These are phyloP conservation scores for Gossypium davidsonii DNA, from an alignment of 441 rosid species.

Conservation along the genomic window DNA sequence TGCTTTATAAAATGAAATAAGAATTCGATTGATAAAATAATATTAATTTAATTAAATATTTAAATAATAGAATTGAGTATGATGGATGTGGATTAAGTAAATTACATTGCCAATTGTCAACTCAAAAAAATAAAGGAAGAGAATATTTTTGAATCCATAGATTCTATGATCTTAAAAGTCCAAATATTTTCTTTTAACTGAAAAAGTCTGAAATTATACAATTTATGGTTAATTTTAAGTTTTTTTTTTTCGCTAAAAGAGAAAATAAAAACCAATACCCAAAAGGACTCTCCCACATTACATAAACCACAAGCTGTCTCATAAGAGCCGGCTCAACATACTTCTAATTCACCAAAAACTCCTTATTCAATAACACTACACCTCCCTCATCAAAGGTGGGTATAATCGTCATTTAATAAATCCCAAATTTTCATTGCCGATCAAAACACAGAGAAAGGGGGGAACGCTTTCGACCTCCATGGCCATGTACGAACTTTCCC, in stretches of 20 bases:
- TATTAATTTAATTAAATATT: too few species aligned
- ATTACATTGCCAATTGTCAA: background rate
- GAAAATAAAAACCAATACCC: background rate
- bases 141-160: background rate
- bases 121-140: background rate
- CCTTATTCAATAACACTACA: conserved; percentile 7
- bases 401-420: conserved; percentile 29
- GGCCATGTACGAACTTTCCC: conserved; percentile 50
- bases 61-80: too few species aligned
- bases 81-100: background rate
- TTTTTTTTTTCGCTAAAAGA: background rate
- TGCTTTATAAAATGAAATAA: too few species aligned
- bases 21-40: too few species aligned
- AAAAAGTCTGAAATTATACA: background rate
- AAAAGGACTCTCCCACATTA: background rate
- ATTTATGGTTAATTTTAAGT: background rate
- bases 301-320: conserved; percentile 30
- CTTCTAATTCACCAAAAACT: conserved; percentile 25
- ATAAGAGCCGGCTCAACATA: conserved; percentile 41
- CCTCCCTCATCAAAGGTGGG: conserved; percentile 26
- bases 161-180: background rate
- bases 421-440: conserved; percentile 64
- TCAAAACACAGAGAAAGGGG: conserved; percentile 65
- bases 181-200: background rate
- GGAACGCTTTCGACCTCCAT: conserved; percentile 54